Conservation (phyloP, 2,329 filamentous ascomycete genomes). For the Colletotrichum eleusines region DNA sequence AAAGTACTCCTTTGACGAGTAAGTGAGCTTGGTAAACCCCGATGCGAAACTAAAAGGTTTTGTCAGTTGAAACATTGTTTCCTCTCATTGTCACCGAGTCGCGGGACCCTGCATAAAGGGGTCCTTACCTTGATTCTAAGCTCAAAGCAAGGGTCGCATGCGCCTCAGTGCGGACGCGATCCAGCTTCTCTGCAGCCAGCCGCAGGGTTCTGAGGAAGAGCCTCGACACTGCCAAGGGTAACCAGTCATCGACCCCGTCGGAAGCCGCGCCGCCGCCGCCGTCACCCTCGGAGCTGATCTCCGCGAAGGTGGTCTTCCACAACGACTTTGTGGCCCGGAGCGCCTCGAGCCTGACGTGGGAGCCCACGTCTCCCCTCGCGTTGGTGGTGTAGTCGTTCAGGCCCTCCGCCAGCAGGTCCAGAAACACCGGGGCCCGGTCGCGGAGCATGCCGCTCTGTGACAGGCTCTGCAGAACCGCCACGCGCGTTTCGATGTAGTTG, state of each 20-base stretch:
- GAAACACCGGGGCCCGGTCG: slow-evolving; percentile 55
- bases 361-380: slow-evolving; percentile 89
- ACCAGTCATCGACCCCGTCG: slow-evolving; percentile 40
- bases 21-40: slow-evolving; percentile 56
- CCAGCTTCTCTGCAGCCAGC: slow-evolving; percentile 88
- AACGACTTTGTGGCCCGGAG: slow-evolving; percentile 80
- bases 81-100: not conserved
- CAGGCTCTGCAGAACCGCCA: slow-evolving; percentile 68
- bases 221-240: slow-evolving; percentile 49
- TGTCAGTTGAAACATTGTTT: slow-evolving; percentile 31
- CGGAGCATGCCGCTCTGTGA: slow-evolving; percentile 59
- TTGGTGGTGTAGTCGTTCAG: slow-evolving; percentile 93
- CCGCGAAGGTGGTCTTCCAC: slow-evolving; percentile 51
- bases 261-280: slow-evolving; percentile 6
- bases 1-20: slow-evolving; percentile 73
- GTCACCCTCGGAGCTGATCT: slow-evolving; percentile 27
- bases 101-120: not conserved
- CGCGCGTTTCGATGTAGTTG: slow-evolving; percentile 63
- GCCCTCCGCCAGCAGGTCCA: slow-evolving; percentile 64
- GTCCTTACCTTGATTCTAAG: slow-evolving; percentile 58
- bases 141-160: slow-evolving; percentile 64
- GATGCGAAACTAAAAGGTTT: slow-evolving; percentile 50
- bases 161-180: slow-evolving; percentile 81
- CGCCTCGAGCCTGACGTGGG: slow-evolving; percentile 84
- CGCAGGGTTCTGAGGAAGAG: slow-evolving; percentile 69